Percentiles rank a stretch among this genome's conserved stretches.
Evolutionary conservation across 108 stramenopile genomes (phyloP).

Genomic region (Seminavis robusta): DNA sequence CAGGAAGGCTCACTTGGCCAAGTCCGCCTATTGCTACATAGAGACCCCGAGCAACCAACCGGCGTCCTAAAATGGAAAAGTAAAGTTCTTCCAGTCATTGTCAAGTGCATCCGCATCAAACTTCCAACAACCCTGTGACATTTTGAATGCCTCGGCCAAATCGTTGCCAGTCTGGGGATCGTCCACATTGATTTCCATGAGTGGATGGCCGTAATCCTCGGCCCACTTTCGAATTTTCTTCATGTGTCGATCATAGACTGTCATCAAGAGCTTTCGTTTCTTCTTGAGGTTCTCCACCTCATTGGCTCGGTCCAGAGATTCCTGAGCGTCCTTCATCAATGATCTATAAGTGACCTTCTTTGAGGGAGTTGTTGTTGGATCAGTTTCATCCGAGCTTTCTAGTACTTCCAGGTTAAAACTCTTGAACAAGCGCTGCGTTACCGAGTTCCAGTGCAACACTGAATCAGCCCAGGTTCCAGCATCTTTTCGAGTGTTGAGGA

Average conservation of each 20-base stretch:
- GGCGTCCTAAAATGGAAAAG: slow-evolving; percentile 15
- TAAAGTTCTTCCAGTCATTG: slow-evolving; percentile 25
- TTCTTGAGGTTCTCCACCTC: slow-evolving; percentile 4
- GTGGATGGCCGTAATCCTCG: slow-evolving; percentile 4
- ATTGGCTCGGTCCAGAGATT: background rate
- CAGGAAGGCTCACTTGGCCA: no score
- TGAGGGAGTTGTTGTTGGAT: background rate
- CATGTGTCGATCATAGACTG: slow-evolving; percentile 23
- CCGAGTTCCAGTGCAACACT: slow-evolving; percentile 28
- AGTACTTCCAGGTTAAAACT: slow-evolving; percentile 10
- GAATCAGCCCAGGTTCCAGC: slow-evolving; percentile 24
- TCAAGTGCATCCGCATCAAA: slow-evolving; percentile 8
- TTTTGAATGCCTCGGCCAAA: slow-evolving; percentile 3
- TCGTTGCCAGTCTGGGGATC: slow-evolving; percentile 2
- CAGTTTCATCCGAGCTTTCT: background rate
- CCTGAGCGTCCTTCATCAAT: background rate
- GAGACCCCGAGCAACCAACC: background rate
- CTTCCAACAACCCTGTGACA: slow-evolving; percentile 12
- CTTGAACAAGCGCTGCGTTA: slow-evolving; percentile 16
- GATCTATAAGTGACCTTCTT: background rate
- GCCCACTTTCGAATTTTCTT: slow-evolving; percentile 19
- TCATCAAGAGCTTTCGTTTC: slow-evolving; percentile 12
- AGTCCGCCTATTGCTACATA: no score
- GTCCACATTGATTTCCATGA: slow-evolving; percentile 30
- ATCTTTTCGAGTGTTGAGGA: slow-evolving; percentile 14